Percentiles rank a stretch among this genome's conserved stretches.
Conservation (phyloP, 176 grass and related monocot species). For the Ensete glaucum region DNA sequence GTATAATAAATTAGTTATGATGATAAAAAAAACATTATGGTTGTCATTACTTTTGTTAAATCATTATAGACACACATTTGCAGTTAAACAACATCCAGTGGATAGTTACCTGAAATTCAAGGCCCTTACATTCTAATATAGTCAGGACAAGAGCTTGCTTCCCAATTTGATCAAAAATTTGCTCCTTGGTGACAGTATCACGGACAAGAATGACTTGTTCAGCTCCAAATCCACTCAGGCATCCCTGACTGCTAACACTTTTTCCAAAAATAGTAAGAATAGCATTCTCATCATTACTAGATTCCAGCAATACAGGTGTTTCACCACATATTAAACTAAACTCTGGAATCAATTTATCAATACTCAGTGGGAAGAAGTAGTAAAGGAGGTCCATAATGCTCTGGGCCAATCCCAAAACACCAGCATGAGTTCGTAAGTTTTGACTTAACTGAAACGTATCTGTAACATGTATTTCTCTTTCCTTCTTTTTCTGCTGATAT, state of each 20-base stretch:
- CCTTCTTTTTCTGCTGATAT: constrained; percentile 29
- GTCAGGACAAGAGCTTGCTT: constrained; percentile 77
- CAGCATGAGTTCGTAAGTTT: constrained; percentile 83
- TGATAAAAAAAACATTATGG: background rate
- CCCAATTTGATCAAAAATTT: constrained; percentile 51
- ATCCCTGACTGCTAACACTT: constrained; percentile 15
- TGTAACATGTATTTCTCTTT: constrained; percentile 22
- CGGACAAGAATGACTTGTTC: constrained; percentile 85
- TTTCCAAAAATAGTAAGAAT: constrained; percentile 78
- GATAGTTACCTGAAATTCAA: constrained; percentile 68
- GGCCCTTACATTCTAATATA: constrained; percentile 88
- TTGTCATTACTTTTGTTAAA: background rate
- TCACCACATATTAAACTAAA: constrained; percentile 71
- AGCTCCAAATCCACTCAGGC: constrained; percentile 57
- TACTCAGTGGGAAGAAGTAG: constrained; percentile 57
- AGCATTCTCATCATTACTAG: constrained; percentile 62
- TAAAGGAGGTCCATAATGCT: constrained; percentile 76
- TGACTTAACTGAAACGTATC: constrained; percentile 76
- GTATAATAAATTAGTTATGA: background rate
- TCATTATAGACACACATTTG: no score
- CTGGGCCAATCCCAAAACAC: constrained; percentile 58
- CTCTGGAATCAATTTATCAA: constrained; percentile 69
- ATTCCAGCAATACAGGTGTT: constrained; percentile 71
- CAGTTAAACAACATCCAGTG: no score
- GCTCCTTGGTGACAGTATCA: constrained; percentile 55